Evolutionary conservation across 2,329 filamentous ascomycete species (phyloP), one percentile per base, ranked within the genome.

Genomic region (Bipolaris bicolor): DNA sequence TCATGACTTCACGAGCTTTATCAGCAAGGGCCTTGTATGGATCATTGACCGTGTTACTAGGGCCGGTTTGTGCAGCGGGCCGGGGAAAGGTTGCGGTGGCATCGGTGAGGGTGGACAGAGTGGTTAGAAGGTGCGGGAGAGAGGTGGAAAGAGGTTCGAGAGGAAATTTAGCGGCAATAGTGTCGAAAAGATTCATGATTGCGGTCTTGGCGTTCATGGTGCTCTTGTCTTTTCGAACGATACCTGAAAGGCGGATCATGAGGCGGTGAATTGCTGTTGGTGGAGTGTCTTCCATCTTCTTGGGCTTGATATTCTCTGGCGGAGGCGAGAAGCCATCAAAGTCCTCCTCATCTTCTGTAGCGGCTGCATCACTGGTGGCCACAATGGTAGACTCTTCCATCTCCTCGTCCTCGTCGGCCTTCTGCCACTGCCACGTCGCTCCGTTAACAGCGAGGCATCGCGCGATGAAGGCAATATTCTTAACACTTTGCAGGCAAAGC

Each of bases 21-120:
- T 85, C 83, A 65, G 89, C 87, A 33, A 99, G 81, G 0, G 81
- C 81, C 62, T 92, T 89, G 75, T 93, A 89, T 83, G 84, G 59
- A 37, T 77, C 74, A 46, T 89, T 86, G 7, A 62, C 62, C 34
- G 65, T 62, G 55, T 65, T 67, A 39, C 64, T 58, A 59, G 94
- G 91, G 1, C 84, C 84, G 2, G 87, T 82, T 68, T 96, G 90
- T 5, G 85, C 85, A 29, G 61, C 58, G 22, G 89, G 90, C 62
- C 87, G 88, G 0, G 91, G 90, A 13, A 84, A 79, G 0, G 89
- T 86, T 48, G 94, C 92, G 1, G 86, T 85, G 1, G 89, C 83
- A 73, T 97, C 92, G 0, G 92, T 96, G 36, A 99, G 81, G 72
- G 95, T 91, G 71, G 94, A 88, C 5, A 98, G 83, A 0, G 89